Conservation (phyloP, 441 rosid genomes). For the Bruguiera hainesii region DNA sequence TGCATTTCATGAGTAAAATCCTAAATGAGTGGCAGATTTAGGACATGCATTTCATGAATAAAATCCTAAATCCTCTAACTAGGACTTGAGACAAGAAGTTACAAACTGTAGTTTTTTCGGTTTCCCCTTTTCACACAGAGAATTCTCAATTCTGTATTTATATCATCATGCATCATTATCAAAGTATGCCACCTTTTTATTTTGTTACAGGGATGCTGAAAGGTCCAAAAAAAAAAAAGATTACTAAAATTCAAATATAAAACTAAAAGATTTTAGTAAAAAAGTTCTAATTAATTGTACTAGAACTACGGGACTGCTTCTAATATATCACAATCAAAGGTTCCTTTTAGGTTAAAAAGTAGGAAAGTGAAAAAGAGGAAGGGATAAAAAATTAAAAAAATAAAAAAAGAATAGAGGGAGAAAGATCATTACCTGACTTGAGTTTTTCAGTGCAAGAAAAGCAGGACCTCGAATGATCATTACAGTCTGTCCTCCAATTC, state of each 20-base stretch:
- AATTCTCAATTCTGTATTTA: not conserved
- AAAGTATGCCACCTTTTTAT: conserved; percentile 4
- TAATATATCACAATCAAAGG: not conserved
- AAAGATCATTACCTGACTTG: not conserved
- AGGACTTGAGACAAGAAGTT: not conserved
- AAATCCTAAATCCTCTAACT: not conserved
- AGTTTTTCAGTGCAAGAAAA: conserved; percentile 1
- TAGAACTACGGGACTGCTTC: not conserved
- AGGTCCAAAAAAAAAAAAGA: too few relatives aligned
- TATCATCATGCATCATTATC: conserved; percentile 1
- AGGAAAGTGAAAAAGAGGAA: not conserved
- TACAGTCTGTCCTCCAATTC: too few relatives aligned
- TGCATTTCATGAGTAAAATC: too few relatives aligned
- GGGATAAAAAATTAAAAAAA: not conserved
- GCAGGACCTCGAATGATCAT: not conserved
- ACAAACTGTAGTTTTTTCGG: not conserved
- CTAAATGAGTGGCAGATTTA: too few relatives aligned
- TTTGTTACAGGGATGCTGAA: too few relatives aligned
- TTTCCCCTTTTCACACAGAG: not conserved
- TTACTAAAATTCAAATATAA: too few relatives aligned
- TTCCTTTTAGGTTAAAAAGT: not conserved
- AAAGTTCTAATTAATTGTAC: too few relatives aligned
- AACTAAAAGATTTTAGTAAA: too few relatives aligned
- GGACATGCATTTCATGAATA: too few relatives aligned
- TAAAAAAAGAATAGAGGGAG: not conserved